phyloP scores from a whole-genome alignment of 1,284 basidiomycete species.

The Mycosarcoma maydis region DNA sequence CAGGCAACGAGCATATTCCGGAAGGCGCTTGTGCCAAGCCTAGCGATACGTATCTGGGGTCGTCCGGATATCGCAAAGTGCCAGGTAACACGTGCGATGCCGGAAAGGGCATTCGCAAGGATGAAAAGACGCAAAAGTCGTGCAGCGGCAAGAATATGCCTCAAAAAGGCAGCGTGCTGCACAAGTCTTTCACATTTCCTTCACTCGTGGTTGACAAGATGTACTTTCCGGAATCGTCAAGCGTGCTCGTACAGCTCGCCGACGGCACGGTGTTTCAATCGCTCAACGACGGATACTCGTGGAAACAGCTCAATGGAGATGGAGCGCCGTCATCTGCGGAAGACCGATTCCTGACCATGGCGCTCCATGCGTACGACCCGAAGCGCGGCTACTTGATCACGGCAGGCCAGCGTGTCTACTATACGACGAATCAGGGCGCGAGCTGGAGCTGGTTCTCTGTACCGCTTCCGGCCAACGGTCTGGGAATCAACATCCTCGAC shows the following conservation, averaged over 20 bases:
- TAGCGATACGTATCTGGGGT: slow-evolving; percentile 79
- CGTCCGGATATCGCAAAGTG: slow-evolving; percentile 89
- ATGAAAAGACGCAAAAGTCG: slow-evolving; percentile 76
- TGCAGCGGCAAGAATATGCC: slow-evolving; percentile 72
- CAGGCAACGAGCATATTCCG: slow-evolving; percentile 85
- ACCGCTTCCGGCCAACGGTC: slow-evolving; percentile 80
- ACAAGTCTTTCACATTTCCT: slow-evolving; percentile 75
- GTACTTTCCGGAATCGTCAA: slow-evolving; percentile 79
- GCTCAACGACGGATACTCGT: slow-evolving; percentile 90
- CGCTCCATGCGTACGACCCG: slow-evolving; percentile 80
- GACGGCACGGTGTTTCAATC: slow-evolving; percentile 90
- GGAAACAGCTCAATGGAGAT: slow-evolving; percentile 73
- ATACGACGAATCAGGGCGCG: slow-evolving; percentile 81
- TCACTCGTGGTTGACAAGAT: slow-evolving; percentile 78
- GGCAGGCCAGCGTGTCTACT: slow-evolving; percentile 74
- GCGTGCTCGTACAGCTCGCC: slow-evolving; percentile 81
- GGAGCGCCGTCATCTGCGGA: slow-evolving; percentile 64
- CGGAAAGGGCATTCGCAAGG: slow-evolving; percentile 74
- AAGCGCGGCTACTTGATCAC: slow-evolving; percentile 93
- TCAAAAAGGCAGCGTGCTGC: slow-evolving; percentile 66
- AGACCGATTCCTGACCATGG: slow-evolving; percentile 74
- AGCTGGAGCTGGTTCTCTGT: slow-evolving; percentile 76
- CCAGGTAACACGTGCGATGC: slow-evolving; percentile 88
- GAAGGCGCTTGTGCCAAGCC: slow-evolving; percentile 75
- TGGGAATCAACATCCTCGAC: slow-evolving; percentile 79